phyloP scores from a whole-genome alignment of 441 rosid genomes.

The Manihot esculenta region DNA sequence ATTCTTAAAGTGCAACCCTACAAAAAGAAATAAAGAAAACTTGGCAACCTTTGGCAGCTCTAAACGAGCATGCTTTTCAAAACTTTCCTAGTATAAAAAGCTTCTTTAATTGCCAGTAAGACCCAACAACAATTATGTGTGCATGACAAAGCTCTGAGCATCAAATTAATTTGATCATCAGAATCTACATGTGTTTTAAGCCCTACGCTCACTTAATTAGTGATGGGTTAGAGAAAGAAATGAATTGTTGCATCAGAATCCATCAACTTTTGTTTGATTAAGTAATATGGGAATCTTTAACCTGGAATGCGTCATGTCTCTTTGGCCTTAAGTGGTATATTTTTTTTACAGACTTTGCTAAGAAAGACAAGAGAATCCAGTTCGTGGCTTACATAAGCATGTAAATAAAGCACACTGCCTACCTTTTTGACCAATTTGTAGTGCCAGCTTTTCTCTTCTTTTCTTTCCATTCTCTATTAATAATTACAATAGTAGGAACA shows the following conservation, averaged over 20 bases:
- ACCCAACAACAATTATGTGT: too few species aligned
- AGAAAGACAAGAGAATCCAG: slow-evolving; percentile 48
- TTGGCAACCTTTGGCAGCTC: slow-evolving; percentile 46
- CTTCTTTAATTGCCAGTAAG: slow-evolving; percentile 13
- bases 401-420: slow-evolving; percentile 26
- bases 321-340: slow-evolving; percentile 33
- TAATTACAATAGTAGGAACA: background rate
- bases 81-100: slow-evolving; percentile 33
- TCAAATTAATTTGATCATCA: too few species aligned
- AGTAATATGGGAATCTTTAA: slow-evolving; percentile 42
- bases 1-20: background rate
- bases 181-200: too few species aligned
- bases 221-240: slow-evolving; percentile 18
- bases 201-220: slow-evolving; percentile 2
- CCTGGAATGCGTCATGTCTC: slow-evolving; percentile 47
- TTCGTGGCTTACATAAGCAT: slow-evolving; percentile 56
- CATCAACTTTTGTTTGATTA: slow-evolving; percentile 41
- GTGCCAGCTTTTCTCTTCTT: slow-evolving; percentile 37
- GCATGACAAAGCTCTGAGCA: too few species aligned
- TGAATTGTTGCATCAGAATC: slow-evolving; percentile 52
- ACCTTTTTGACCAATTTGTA: slow-evolving; percentile 58
- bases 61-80: slow-evolving; percentile 42
- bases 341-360: slow-evolving; percentile 24
- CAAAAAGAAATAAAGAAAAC: slow-evolving; percentile 31
- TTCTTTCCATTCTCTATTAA: background rate